A percentile compares a stretch with the other conserved stretches of the same genome.
Evolutionary conservation across 768 basidiomycete species (phyloP).

Genomic region (Naganishia vishniacii): DNA sequence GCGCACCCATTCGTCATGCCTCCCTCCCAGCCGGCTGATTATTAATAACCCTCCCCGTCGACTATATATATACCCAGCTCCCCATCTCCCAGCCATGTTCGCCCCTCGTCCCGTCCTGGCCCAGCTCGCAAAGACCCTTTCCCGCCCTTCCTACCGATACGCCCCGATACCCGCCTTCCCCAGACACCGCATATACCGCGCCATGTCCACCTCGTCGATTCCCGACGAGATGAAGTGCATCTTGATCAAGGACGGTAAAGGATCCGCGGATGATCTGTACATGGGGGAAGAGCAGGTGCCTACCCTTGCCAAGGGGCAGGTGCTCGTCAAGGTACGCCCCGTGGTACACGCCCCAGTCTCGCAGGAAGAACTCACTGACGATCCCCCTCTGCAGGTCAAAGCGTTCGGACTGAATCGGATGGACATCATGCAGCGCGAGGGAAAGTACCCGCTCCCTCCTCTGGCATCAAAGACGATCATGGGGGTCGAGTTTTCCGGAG

Average conservation of each 20-base stretch:
- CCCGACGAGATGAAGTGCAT: slow-evolving; percentile 64
- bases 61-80: neutral
- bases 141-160: neutral
- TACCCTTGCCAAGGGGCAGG: slow-evolving; percentile 56
- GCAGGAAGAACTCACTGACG: neutral
- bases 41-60: neutral
- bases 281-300: slow-evolving; percentile 68
- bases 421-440: slow-evolving; percentile 60
- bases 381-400: slow-evolving; percentile 55
- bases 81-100: neutral
- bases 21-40: neutral
- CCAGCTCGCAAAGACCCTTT: neutral
- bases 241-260: slow-evolving; percentile 68
- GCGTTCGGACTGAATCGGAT: slow-evolving; percentile 85
- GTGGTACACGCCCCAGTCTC: slow-evolving; percentile 22
- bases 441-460: slow-evolving; percentile 66
- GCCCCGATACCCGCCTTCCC: neutral
- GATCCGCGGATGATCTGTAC: slow-evolving; percentile 70
- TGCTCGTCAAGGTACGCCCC: slow-evolving; percentile 78
- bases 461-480: slow-evolving; percentile 64
- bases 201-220: slow-evolving; percentile 16
- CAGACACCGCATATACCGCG: neutral
- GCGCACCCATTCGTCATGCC: slow-evolving; percentile 11
- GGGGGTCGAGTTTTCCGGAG: slow-evolving; percentile 81
- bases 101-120: neutral